Evolutionary conservation across 257 asterid species (phyloP), one percentile per base, ranked within the genome.

Genomic region (Fraxinus anomala): DNA sequence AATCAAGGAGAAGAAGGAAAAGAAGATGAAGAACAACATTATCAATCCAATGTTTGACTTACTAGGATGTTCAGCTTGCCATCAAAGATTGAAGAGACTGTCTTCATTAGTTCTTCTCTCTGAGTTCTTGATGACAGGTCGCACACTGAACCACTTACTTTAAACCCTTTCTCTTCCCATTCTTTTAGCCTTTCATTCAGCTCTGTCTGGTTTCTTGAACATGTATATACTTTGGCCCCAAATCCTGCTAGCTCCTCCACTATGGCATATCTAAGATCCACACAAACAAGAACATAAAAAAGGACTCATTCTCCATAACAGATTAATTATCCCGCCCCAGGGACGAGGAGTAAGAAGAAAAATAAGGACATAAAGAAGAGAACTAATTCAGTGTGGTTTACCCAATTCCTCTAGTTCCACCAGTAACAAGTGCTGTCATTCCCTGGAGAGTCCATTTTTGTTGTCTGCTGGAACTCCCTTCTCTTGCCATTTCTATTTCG

Each of bases 191-290:
- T 79, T 72, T 84, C 85, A 17, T 40, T 76, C 0, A 89, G 84
- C 24, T 88, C 91, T 0, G 14, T 36, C 72, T 82, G 80, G 73
- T 85, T 89, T 77, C 91, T 84, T 7, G 96, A 89, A 82, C 96
- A 92, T 6, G 92, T 91, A 33, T 91, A 88, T 6, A 90, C 82
- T 12, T 68, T 79, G 0, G 97, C 97, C 3, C 97, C 97, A 63
- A 92, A 87, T 73, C 84, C 89, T 0, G 89, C 90, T 10, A 92
- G 90, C 85, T 92, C 97, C 70, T 90, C 97, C 12, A 92, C 91
- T 37, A 90, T 81, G 36, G 95, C 93, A 75, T 81, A 72, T 26
- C 97, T 89, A 24, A 8, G 47, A n/a, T 36, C 26, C 36, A 37
- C 49, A 79, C 16, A 31, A 10, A 69, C n/a, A 24, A 6, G 68